Percentiles rank a stretch among this genome's conserved stretches.
phyloP scores from a whole-genome alignment of 805 yeast genomes.

The Novakomyces olei region DNA sequence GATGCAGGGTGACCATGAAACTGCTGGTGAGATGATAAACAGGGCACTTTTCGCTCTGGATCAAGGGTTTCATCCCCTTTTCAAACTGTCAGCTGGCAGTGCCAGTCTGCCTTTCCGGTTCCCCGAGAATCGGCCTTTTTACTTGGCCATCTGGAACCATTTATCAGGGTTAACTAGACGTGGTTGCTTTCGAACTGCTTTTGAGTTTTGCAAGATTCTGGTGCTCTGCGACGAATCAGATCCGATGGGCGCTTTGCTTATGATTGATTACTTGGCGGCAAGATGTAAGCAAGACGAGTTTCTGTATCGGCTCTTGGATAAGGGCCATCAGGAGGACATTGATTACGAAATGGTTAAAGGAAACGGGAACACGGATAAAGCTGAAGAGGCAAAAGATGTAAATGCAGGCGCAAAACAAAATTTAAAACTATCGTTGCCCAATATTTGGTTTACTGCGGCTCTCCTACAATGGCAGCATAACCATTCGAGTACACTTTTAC shows the following conservation, averaged over 20 bases:
- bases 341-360: too few species aligned
- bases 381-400: too few species aligned
- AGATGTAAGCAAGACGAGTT: conserved; percentile 40
- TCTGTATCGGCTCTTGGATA: conserved; percentile 36
- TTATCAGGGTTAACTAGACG: conserved; percentile 49
- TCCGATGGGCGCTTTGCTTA: conserved; percentile 64
- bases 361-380: too few species aligned
- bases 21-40: conserved; percentile 54
- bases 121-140: conserved; percentile 56
- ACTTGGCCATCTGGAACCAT: conserved; percentile 49
- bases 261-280: conserved; percentile 59
- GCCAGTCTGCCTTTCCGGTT: conserved; percentile 53
- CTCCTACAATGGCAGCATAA: conserved; percentile 19
- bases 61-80: conserved; percentile 39
- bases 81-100: conserved; percentile 32
- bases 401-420: too few species aligned
- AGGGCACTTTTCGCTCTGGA: conserved; percentile 62
- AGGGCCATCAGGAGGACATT: conserved; percentile 35
- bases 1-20: conserved; percentile 51
- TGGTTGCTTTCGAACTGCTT: conserved; percentile 58
- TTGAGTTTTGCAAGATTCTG: conserved; percentile 48
- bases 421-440: conserved; percentile 48
- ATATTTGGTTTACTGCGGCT: conserved; percentile 44
- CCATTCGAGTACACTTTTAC: conserved; percentile 28
- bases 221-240: conserved; percentile 52